phyloP scores from a whole-genome alignment of 148 eudicot genomes.

The Amaranthus palmeri region DNA sequence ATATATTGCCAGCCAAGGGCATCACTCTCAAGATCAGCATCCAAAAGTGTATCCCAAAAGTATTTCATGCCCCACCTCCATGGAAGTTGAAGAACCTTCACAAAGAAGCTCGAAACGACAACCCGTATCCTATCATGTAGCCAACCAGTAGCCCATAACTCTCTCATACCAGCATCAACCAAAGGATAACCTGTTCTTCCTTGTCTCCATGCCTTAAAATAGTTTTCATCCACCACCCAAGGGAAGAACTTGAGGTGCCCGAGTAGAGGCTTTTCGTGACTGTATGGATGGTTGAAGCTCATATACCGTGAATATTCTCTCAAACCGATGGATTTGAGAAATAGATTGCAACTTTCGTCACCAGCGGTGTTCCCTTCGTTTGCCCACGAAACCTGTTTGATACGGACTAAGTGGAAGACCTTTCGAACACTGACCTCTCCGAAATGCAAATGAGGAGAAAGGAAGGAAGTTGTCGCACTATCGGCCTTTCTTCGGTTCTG shows the following conservation, averaged over 20 bases:
- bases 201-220: constrained; percentile 96
- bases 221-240: constrained; percentile 81
- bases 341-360: constrained; percentile 87
- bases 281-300: constrained; percentile 90
- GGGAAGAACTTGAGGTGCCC: constrained; percentile 93
- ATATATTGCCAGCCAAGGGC: constrained; percentile 99
- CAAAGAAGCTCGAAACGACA: constrained; percentile 96
- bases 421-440: constrained; percentile 93
- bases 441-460: constrained; percentile 92
- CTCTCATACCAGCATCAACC: constrained; percentile 99
- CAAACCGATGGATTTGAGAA: constrained; percentile 90
- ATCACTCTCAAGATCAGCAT: constrained; percentile 99
- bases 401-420: constrained; percentile 80
- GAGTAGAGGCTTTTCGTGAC: constrained; percentile 87
- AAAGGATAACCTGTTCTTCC: constrained; percentile 98
- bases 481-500: constrained; percentile 90
- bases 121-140: constrained; percentile 90
- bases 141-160: constrained; percentile 99
- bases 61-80: constrained; percentile 99
- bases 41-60: constrained; percentile 94
- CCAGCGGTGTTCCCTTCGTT: constrained; percentile 87
- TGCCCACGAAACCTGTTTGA: constrained; percentile 85
- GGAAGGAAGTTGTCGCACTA: constrained; percentile 94
- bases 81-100: constrained; percentile 93
- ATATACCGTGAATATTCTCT: constrained; percentile 94